Evolutionary conservation across 2,329 filamentous ascomycete genomes (phyloP).

Genomic region (Thelonectria olida): DNA sequence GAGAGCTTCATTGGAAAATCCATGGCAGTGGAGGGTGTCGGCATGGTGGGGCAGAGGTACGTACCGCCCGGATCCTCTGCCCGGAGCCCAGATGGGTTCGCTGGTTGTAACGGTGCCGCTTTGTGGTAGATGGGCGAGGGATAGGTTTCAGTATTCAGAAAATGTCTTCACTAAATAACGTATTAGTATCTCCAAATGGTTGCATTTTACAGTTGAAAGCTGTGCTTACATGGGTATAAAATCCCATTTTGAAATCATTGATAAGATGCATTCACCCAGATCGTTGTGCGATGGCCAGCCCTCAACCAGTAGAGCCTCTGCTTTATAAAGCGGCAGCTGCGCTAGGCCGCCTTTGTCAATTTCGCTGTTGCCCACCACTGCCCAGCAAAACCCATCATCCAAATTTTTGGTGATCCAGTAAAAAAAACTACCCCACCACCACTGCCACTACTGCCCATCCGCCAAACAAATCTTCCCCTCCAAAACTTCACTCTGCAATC

Average conservation of each 20-base stretch:
- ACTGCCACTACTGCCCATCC: slow-evolving; percentile 26
- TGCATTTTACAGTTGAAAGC: no score
- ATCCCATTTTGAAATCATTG: no score
- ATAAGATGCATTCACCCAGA: no score
- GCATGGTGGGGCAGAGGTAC: slow-evolving; percentile 26
- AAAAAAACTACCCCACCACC: slow-evolving; percentile 41
- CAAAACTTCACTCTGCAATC: slow-evolving; percentile 33
- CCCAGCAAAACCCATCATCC: slow-evolving; percentile 21
- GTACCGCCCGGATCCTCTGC: slow-evolving; percentile 23
- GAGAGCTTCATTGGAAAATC: slow-evolving; percentile 19
- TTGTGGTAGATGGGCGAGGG: neutral
- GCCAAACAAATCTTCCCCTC: slow-evolving; percentile 10
- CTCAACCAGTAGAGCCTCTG: no score
- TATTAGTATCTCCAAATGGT: no score
- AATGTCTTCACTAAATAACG: no score
- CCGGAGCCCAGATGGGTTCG: no score
- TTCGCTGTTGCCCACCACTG: neutral
- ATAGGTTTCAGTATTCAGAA: no score
- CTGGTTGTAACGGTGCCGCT: neutral
- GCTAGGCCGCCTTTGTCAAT: neutral
- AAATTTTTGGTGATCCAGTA: slow-evolving; percentile 31
- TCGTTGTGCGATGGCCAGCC: no score
- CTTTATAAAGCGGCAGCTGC: slow-evolving; percentile 29
- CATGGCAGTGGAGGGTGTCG: slow-evolving; percentile 14
- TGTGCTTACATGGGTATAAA: no score